These are phyloP conservation scores for Arctium minus DNA, from an alignment of 129 eudicot species.

Conservation along the genomic window DNA sequence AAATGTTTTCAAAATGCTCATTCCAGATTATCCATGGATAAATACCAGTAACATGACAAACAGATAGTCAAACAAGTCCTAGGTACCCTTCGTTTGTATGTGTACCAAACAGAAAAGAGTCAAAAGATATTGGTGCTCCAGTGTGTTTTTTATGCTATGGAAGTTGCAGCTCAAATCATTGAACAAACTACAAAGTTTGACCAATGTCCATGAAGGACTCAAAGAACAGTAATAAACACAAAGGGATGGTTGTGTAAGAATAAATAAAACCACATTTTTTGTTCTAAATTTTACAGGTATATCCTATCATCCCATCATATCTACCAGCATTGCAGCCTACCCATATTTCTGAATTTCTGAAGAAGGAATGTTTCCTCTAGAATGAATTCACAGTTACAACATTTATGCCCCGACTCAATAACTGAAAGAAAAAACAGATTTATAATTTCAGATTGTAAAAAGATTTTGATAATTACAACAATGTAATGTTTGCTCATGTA, in stretches of 20 bases:
- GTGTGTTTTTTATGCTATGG: not conserved
- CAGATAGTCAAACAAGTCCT: not conserved
- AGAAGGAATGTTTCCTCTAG: not conserved
- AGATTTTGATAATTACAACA: not conserved
- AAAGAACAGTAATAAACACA: not conserved
- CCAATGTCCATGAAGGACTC: not conserved
- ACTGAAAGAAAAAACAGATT: not conserved
- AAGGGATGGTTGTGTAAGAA: not conserved
- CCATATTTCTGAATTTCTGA: not conserved
- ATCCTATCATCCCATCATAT: not conserved
- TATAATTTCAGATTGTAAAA: not conserved
- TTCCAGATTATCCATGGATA: not conserved
- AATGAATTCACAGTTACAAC: not conserved
- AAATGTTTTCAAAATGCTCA: not conserved
- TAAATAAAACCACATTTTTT: not conserved
- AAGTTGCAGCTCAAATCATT: not conserved
- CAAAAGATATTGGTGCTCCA: not conserved
- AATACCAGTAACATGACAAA: not conserved
- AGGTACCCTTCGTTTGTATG: not conserved
- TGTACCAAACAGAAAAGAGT: not conserved
- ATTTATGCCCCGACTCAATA: not conserved
- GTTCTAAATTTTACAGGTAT: not conserved
- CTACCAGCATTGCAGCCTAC: not conserved
- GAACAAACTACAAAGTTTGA: not conserved
- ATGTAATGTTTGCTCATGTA: not conserved